Conservation (phyloP, 2,329 filamentous ascomycete genomes). For the Alternaria incomplexa region DNA sequence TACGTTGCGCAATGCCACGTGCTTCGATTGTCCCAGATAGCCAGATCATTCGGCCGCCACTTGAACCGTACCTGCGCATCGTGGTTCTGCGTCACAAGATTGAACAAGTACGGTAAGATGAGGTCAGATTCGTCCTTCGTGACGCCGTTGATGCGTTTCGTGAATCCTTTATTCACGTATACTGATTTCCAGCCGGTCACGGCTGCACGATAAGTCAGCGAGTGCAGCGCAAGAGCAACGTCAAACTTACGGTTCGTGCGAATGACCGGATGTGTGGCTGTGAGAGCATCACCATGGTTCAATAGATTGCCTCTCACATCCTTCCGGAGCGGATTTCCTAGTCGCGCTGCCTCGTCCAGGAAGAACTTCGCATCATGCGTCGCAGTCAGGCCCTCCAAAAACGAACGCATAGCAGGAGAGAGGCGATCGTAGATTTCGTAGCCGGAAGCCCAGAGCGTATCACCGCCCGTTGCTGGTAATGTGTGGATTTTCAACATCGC, state of each 20-base stretch:
- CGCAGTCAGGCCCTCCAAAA: constrained; percentile 56
- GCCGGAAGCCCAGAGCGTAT: constrained; percentile 48
- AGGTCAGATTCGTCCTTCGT: constrained; percentile 53
- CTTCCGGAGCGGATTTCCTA: constrained; percentile 38
- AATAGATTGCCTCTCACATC: constrained; percentile 55
- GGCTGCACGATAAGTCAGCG: constrained; percentile 30
- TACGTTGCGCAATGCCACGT: constrained; percentile 67
- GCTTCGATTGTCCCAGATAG: constrained; percentile 72
- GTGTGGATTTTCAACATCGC: constrained; percentile 45
- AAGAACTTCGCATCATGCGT: constrained; percentile 50
- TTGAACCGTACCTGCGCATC: constrained; percentile 60
- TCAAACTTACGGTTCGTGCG: constrained; percentile 60
- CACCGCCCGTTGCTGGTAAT: constrained; percentile 42
- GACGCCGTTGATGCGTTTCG: constrained; percentile 54
- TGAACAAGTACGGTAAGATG: constrained; percentile 53
- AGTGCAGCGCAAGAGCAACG: background rate
- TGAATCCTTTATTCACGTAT: constrained; percentile 43
- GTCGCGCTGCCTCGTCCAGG: constrained; percentile 31
- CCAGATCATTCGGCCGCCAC: constrained; percentile 49
- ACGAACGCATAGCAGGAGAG: constrained; percentile 55
- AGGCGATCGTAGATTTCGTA: constrained; percentile 60
- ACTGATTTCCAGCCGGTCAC: constrained; percentile 67
- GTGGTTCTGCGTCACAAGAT: constrained; percentile 56
- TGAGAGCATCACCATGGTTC: constrained; percentile 60
- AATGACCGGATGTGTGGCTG: constrained; percentile 63